Conservation (phyloP, 345 rosid genomes). For the Bruguiera parviflora region DNA sequence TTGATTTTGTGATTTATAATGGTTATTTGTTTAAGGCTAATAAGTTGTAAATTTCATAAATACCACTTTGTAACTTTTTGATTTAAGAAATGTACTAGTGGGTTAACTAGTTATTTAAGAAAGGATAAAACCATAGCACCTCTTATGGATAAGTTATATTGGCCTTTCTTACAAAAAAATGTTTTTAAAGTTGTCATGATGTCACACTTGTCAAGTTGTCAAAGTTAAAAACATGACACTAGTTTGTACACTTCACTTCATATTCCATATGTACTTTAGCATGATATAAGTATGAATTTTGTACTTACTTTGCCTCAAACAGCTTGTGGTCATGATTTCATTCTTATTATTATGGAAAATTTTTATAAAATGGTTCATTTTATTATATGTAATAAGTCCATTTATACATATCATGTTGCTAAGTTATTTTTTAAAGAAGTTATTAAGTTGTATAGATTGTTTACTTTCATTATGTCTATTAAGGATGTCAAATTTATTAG, state of each 20-base stretch:
- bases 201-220: background rate
- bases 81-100: too few relatives aligned
- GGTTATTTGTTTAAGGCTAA: too few relatives aligned
- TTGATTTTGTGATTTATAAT: too few relatives aligned
- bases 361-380: background rate
- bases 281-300: background rate
- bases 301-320: background rate
- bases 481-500: background rate
- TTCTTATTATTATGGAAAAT: background rate
- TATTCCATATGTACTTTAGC: background rate
- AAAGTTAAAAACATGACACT: background rate
- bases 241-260: background rate
- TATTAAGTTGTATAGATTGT: background rate
- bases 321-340: background rate
- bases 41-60: too few relatives aligned
- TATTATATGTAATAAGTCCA: background rate
- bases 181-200: background rate
- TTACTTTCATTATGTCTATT: background rate
- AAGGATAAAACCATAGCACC: background rate
- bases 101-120: background rate
- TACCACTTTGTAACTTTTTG: too few relatives aligned
- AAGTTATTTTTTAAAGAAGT: background rate
- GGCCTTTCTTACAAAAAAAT: background rate
- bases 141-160: background rate
- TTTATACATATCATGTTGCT: background rate